Base-by-base conservation (phyloP, 2,329 filamentous ascomycete species). In the Leptodontidium sp. region DNA sequence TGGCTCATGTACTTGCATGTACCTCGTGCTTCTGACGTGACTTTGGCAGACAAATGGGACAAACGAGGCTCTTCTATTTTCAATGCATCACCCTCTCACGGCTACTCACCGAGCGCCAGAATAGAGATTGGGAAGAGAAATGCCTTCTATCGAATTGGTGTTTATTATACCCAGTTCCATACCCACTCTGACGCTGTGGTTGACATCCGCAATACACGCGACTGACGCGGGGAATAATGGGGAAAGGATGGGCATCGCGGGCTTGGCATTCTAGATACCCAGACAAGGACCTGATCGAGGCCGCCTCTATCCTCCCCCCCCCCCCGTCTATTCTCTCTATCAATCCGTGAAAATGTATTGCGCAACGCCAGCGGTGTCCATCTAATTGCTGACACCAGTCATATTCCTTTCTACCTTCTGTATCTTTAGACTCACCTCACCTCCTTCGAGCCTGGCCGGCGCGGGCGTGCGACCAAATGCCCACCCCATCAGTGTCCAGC, bases 381-480 rank as follows among this genome's bases (percentile, higher is more conserved):
- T 75, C 65, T 78, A 75, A 77, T 73, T 68, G 55, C 61, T 55
- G 24, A 64, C 53, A 49, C 61, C 47, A 64, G 65, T 68, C 58
- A 58, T 47, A 57, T 75, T 74, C 64, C 29, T 58, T 75, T 75
- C 68, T 72, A 61, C 65, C 40, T 69, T 49, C 71, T 78, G 76
- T 76, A 78, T 77, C 75, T 75, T 72, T 77, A 77, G 67, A 68
- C 50, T 71, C 32, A 61, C 43, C 72, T 68, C 21, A 40, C 49
- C 68, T 64, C 64, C 69, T 69, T 63, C 64, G 38, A 74, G 75
- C 73, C 75, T 75, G 72, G 72, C 73, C 70, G 72, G 75, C 74
- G 73, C 76, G 70, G 73, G 75, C 75, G 75, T 63, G 63, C 75
- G 72, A 76, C 68, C 73, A 73, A 73, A 79, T 80, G 78, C 78